phyloP scores from a whole-genome alignment of 441 rosid species.

The Adansonia grandidieri region DNA sequence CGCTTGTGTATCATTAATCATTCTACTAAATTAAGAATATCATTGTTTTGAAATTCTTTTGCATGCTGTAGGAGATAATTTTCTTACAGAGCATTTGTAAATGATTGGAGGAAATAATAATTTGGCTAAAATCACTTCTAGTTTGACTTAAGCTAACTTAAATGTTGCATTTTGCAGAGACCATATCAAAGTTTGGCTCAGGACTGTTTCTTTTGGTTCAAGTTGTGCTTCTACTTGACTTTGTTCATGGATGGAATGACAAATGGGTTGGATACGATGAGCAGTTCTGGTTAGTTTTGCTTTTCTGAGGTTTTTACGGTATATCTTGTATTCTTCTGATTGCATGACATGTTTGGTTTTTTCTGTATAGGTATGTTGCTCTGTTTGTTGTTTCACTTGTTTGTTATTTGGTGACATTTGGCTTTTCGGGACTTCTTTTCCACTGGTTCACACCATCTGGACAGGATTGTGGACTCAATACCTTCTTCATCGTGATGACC shows the following conservation, averaged over 20 bases:
- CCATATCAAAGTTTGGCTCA: slow-evolving; percentile 87
- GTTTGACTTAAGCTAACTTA: neutral
- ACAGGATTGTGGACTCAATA: slow-evolving; percentile 91
- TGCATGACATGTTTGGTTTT: slow-evolving; percentile 5
- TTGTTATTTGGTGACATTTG: slow-evolving; percentile 77
- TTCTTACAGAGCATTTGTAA: slow-evolving; percentile 7
- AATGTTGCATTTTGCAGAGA: slow-evolving; percentile 50
- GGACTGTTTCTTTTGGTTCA: slow-evolving; percentile 95
- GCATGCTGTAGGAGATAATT: neutral
- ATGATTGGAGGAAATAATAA: slow-evolving; percentile 5
- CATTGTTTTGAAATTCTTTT: neutral
- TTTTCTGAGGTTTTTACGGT: neutral
- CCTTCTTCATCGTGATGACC: slow-evolving; percentile 73
- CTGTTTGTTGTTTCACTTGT: slow-evolving; percentile 76
- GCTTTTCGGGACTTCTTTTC: slow-evolving; percentile 91
- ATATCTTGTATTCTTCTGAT: neutral
- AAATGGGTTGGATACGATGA: slow-evolving; percentile 93
- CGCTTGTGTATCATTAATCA: neutral
- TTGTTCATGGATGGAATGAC: slow-evolving; percentile 98
- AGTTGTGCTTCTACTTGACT: slow-evolving; percentile 96
- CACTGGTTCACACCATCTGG: slow-evolving; percentile 96
- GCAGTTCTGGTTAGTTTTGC: slow-evolving; percentile 83
- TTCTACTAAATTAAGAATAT: slow-evolving; percentile 11
- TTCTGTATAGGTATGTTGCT: slow-evolving; percentile 67
- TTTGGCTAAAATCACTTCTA: neutral